These are phyloP conservation scores for Quercus parvula DNA, from an alignment of 306 rosid genomes.

Conservation along the genomic window DNA sequence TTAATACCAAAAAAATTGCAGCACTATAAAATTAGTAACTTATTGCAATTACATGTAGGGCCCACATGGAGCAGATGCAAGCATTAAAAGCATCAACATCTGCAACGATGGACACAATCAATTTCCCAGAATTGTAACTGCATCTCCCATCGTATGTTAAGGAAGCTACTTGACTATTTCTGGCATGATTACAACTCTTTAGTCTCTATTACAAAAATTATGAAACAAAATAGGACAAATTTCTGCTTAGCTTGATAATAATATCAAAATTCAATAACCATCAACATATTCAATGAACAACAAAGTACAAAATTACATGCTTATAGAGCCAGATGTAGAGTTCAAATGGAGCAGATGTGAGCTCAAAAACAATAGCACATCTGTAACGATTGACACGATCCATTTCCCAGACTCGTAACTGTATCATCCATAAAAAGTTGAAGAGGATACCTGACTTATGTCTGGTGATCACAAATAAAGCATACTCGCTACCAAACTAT, in stretches of 20 bases:
- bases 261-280: neutral
- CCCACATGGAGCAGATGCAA: slow-evolving; percentile 45
- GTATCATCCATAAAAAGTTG: slow-evolving; percentile 24
- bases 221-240: neutral
- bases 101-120: slow-evolving; percentile 37
- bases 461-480: too few relatives aligned
- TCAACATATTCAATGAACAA: neutral
- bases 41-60: slow-evolving; percentile 12
- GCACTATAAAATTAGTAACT: neutral
- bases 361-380: slow-evolving; percentile 28
- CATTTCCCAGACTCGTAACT: slow-evolving; percentile 41
- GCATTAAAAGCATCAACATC: slow-evolving; percentile 32
- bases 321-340: neutral
- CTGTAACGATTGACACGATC: slow-evolving; percentile 40
- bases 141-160: slow-evolving; percentile 20
- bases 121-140: slow-evolving; percentile 45
- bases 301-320: too few relatives aligned
- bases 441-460: slow-evolving; percentile 49
- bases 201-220: neutral
- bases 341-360: slow-evolving; percentile 44
- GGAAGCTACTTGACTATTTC: slow-evolving; percentile 29
- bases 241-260: neutral
- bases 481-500: too few relatives aligned
- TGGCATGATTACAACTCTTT: slow-evolving; percentile 7
- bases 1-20: neutral